phyloP scores from a whole-genome alignment of 441 rosid genomes.

The Syzygium malaccense region DNA sequence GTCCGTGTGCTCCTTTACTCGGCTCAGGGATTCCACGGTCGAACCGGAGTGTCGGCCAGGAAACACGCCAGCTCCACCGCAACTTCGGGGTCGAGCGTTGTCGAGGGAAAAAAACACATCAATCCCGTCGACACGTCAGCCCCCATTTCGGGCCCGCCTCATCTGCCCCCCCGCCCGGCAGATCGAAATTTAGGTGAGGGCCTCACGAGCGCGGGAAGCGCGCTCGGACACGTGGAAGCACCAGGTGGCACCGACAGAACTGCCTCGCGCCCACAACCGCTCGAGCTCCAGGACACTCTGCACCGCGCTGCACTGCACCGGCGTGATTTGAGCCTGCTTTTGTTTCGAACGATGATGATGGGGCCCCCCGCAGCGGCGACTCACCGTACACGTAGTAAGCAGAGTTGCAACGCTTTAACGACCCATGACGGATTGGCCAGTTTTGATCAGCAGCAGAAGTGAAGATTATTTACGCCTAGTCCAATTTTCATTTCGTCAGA shows the following conservation, averaged over 20 bases:
- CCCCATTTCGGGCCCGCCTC: too few species aligned
- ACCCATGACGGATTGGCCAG: not conserved
- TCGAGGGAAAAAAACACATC: not conserved
- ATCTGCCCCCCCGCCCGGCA: too few species aligned
- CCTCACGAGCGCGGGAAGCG: not conserved
- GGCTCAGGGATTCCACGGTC: not conserved
- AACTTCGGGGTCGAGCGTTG: not conserved
- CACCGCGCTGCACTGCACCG: not conserved
- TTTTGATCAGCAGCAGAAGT: not conserved
- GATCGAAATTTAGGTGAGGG: not conserved
- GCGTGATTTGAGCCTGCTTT: not conserved
- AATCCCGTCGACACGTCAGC: not conserved
- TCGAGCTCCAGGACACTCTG: not conserved
- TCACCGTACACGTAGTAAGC: too few species aligned
- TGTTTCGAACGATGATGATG: too few species aligned
- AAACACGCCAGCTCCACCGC: constrained; percentile 11
- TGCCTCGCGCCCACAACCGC: not conserved
- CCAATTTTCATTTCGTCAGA: too few species aligned
- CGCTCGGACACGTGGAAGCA: constrained; percentile 9
- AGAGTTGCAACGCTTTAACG: not conserved
- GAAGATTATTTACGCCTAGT: too few species aligned
- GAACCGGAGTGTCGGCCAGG: constrained; percentile 19
- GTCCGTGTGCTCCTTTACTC: not conserved
- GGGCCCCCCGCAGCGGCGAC: too few species aligned
- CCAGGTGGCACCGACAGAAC: constrained; percentile 3